Evolutionary conservation across 106 monocot genomes (phyloP), one percentile per base, ranked within the genome.

Genomic region (Apostasia shenzhenica): DNA sequence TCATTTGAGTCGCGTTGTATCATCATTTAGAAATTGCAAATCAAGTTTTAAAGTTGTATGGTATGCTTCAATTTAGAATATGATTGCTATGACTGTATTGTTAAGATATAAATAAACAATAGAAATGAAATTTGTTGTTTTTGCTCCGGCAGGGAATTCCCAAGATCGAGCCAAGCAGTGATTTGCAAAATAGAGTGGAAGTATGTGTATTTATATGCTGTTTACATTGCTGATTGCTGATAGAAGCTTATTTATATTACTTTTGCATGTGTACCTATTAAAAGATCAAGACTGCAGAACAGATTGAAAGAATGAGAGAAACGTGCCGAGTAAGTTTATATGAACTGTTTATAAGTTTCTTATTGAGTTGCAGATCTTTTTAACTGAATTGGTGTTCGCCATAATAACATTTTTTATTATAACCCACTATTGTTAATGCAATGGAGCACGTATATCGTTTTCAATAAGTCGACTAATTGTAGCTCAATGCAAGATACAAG

Each of bases 241-340:
- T n/a, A 37, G 48, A 47, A 3, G 14, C 37, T 14, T 14, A 48
- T 65, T 49, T 46, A 8, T 48, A 45, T 6, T 4, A 62, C 45
- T 42, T 62, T 62, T 41, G 65, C 37, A 48, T 65, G 48, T 65
- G 48, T 48, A 26, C 26, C 9, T 48, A 43, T 73, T 78, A 8
- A 26, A 77, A 99, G 99, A 88, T 99, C 74, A 99, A 99, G 83
- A 87, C 85, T 3, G 85, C 93, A 45, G 93, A 90, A 45, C 87
- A 87, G 78, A 99, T 99, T 58, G 78, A 93, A 45, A 79, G 85
- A 74, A 93, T 99, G 99, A 87, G 99, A 76, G 93, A 99, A 85
- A 85, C 90, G 71, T 93, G 99, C n/a, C 99, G 87, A 48, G 99
- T 99, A 85, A 93, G 93, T 78, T 56, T 48, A 26, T 26, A 26